These are phyloP conservation scores for Inga laurina DNA, from an alignment of 306 rosid genomes.

Conservation along the genomic window DNA sequence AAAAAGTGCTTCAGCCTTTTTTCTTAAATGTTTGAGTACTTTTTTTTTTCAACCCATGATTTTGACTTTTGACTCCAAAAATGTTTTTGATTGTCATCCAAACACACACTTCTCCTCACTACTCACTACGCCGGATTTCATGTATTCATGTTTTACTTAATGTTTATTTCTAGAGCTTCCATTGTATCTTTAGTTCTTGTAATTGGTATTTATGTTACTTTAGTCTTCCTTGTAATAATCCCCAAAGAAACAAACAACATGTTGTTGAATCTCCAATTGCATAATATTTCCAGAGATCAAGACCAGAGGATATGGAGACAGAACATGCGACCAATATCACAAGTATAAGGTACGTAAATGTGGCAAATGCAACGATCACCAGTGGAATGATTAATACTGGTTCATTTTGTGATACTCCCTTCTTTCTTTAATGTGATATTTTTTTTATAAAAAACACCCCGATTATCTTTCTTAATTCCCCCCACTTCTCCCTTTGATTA, in stretches of 20 bases:
- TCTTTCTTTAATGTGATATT: no score
- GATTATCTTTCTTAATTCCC: no score
- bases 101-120: not conserved
- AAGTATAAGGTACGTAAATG: conserved; percentile 39
- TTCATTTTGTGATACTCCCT: not conserved
- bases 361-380: not conserved
- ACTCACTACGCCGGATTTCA: not conserved
- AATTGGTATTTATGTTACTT: not conserved
- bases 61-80: no score
- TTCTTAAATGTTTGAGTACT: no score
- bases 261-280: not conserved
- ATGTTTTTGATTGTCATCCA: no score
- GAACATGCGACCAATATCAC: conserved; percentile 37
- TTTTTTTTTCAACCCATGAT: no score
- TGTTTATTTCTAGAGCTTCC: not conserved
- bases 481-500: no score
- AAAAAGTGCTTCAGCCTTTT: no score
- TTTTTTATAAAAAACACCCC: no score
- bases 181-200: not conserved
- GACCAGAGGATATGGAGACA: conserved; percentile 34
- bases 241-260: not conserved
- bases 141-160: not conserved
- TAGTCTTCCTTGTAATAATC: not conserved
- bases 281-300: conserved; percentile 26
- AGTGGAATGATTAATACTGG: not conserved